Evolutionary conservation across 345 rosid species (phyloP), one percentile per base, ranked within the genome.

Genomic region (Microcos paniculata): DNA sequence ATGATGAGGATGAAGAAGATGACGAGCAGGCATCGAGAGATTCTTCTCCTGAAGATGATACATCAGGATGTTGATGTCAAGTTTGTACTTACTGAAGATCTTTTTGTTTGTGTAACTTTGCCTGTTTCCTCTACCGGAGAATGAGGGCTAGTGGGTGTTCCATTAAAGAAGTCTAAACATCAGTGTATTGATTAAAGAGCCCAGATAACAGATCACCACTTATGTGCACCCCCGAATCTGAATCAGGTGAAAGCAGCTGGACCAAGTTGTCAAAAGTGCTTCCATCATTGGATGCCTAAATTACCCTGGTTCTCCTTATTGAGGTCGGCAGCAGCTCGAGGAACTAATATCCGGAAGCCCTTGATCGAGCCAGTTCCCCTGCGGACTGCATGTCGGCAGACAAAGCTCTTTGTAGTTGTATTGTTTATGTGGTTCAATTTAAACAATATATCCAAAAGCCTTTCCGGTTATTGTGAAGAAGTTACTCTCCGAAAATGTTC

Each of bases 1-100:
- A 86, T 45, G 96, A 91, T 24, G 97, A 93, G 33, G 97, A 93
- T 68, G 98, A 89, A 61, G 96, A 87, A 4, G 96, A 88, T 26
- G 91, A 85, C 45, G 94, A 88, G 63, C 87, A 77, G 48, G 96
- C 84, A 78, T 85, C 83, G 38, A 83, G 88, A 69, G 97, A 85
- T 77, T 92, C 85, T 40, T 88, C 91, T 80, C 89, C 85, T 9
- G 92, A 87, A 62, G 89, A 88, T 57, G 91, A 86, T 78, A 79
- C 73, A 63, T 76, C 81, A 21, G 89, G 85, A 79, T 82, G 81
- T 70, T 82, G 35, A 82, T 70, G 13, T 70, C 51, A 62, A 8
- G 64, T 49, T 74, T 0, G 45, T 55, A 67, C 38, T 24, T 66
- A 24, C 42, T 23, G 9, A 56, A 23, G 18, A 56, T 15, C 13